A percentile compares a stretch with the other conserved stretches of the same genome.
Evolutionary conservation across 2,329 filamentous ascomycete species (phyloP).

Genomic region (Fusarium heterosporum): DNA sequence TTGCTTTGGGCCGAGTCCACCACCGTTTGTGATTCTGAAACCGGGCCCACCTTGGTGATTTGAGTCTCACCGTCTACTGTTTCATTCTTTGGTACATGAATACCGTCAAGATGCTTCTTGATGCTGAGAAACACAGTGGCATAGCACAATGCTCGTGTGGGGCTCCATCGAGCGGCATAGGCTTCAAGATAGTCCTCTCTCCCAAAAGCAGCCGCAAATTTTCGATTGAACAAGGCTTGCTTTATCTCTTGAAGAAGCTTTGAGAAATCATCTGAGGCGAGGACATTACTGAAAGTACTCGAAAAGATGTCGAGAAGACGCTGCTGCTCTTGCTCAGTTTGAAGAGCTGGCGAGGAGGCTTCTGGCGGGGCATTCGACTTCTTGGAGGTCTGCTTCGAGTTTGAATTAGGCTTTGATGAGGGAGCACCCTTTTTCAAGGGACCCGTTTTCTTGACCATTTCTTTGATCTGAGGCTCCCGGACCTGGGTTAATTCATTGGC

Average conservation of each 20-base stretch:
- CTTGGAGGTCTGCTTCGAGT: constrained; percentile 34
- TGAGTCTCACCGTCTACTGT: constrained; percentile 5
- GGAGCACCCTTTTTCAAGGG: constrained; percentile 40
- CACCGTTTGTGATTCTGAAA: background rate
- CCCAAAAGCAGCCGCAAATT: constrained; percentile 85
- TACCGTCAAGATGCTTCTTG: constrained; percentile 48
- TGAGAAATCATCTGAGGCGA: constrained; percentile 61
- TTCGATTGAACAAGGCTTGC: constrained; percentile 83
- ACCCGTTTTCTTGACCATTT: constrained; percentile 45
- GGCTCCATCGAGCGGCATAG: constrained; percentile 93
- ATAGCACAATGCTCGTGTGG: constrained; percentile 86
- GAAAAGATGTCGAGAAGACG: constrained; percentile 79
- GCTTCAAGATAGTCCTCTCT: constrained; percentile 77
- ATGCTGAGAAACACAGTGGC: constrained; percentile 63
- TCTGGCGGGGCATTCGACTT: constrained; percentile 30
- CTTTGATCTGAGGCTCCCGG: constrained; percentile 11
- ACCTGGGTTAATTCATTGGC: constrained; percentile 7
- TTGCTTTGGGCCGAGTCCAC: background rate
- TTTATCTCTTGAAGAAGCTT: constrained; percentile 83
- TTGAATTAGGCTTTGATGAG: constrained; percentile 19
- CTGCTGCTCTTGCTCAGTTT: constrained; percentile 64
- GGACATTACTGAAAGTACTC: constrained; percentile 67
- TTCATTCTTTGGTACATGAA: constrained; percentile 30
- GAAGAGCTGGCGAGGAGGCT: constrained; percentile 28
- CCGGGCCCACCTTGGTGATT: background rate